These are phyloP conservation scores for Fusarium sulawesiense DNA, from an alignment of 2,329 filamentous ascomycete genomes.

Conservation along the genomic window DNA sequence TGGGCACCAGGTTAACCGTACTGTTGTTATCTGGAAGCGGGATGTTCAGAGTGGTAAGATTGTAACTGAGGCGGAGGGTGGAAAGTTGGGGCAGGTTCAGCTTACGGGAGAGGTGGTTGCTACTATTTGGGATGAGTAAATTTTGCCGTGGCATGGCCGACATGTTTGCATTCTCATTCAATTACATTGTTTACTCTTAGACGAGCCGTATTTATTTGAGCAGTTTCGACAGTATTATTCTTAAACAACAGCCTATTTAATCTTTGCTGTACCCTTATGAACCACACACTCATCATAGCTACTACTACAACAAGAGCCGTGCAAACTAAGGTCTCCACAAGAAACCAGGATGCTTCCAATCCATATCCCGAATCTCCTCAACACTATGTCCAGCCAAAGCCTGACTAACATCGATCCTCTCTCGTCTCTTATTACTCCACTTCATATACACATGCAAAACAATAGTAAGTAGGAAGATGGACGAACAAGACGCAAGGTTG, in stretches of 20 bases:
- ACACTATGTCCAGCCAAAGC: constrained; percentile 12
- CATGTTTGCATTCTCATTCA: background rate
- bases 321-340: constrained; percentile 14
- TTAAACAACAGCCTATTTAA: too few species aligned
- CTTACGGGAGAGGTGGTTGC: constrained; percentile 33
- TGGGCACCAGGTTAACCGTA: constrained; percentile 41
- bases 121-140: constrained; percentile 41
- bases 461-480: constrained; percentile 14
- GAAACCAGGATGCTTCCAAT: constrained; percentile 28
- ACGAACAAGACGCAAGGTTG: constrained; percentile 54
- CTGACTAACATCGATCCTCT: background rate
- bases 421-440: constrained; percentile 18
- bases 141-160: background rate
- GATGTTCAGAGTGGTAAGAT: constrained; percentile 40
- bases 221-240: background rate
- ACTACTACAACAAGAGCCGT: too few species aligned
- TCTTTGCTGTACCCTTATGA: too few species aligned
- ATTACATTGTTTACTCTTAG: background rate
- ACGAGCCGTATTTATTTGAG: background rate
- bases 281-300: too few species aligned
- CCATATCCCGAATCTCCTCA: constrained; percentile 18
- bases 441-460: constrained; percentile 7
- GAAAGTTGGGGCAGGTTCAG: constrained; percentile 37
- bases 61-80: constrained; percentile 32
- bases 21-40: constrained; percentile 42